Conservation (phyloP, 2,329 filamentous ascomycete species). For the Fusarium haematococcum region DNA sequence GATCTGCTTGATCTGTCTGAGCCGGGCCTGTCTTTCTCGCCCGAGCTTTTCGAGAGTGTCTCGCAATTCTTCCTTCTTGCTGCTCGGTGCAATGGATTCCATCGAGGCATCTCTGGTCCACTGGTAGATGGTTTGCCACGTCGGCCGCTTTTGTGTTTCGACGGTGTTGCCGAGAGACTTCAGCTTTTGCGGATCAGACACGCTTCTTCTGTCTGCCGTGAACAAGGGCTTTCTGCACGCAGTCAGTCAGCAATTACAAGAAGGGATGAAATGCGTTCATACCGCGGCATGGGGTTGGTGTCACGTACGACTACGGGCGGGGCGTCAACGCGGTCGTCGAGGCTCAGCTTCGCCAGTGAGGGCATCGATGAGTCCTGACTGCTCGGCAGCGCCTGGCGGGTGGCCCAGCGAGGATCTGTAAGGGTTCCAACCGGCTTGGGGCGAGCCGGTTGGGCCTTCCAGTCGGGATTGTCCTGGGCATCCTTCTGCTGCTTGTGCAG, state of each 20-base stretch:
- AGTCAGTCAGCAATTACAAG: no score
- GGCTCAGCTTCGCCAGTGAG: no score
- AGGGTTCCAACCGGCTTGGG: background rate
- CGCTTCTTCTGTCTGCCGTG: background rate
- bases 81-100: background rate
- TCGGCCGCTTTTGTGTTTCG: background rate
- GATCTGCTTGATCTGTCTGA: background rate
- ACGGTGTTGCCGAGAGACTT: no score
- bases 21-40: background rate
- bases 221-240: no score
- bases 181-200: background rate
- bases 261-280: no score
- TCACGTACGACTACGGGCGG: no score
- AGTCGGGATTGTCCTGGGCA: background rate
- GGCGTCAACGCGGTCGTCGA: no score
- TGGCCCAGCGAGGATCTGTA: background rate
- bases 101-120: background rate
- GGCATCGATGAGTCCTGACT: no score
- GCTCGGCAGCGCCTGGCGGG: background rate
- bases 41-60: background rate
- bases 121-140: background rate
- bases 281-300: no score
- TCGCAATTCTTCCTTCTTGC: background rate
- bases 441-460: background rate
- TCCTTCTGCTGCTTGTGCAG: background rate